Base-by-base conservation (phyloP, 176 grass and related monocot species). In the Elaeis guineensis region DNA sequence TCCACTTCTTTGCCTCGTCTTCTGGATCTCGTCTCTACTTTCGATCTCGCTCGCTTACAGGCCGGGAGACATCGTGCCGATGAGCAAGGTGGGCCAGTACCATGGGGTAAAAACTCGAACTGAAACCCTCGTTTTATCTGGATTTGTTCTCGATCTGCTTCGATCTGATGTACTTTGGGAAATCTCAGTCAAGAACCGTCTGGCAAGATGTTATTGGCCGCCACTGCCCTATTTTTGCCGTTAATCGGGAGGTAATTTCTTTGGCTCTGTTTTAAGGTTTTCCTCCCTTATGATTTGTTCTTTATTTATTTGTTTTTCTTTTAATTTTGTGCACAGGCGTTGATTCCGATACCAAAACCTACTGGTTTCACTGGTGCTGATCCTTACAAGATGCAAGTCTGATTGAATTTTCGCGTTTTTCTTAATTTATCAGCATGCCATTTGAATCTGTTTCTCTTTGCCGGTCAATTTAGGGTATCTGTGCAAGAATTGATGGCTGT, bases 321-420 rank as follows among this genome's bases (percentile, higher is more conserved):
- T 50, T 67, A n/a, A 49, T 55, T 16, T 44, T 44, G 35, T 44
- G 35, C 83, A 72, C 48, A 98, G 93, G 93, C 89, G 48, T 68
- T 92, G 82, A 92, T 98, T 78, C 87, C 93, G 51, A 98, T 98
- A 39, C 52, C 84, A 11, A 89, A 92, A 79, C 93, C 93, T 14
- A 90, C 81, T 1, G 93, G 87, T 51, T 98, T 80, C 64, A 98
- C 87, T 17, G 93, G 87, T 16, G 84, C 93, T 17, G 87, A 98
- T 98, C 84, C 93, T 2, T 98, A 98, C 64, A 98, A 98, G 67
- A 77, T 98, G 93, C 87, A 60, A 84, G 77, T 77, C 56, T 17
- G 11, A 58, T 65, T 28, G 17, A 14, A 19, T 6, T 23, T 65
- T 60, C 51, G 68, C 48, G 25, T 1, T 28, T 57, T 25, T 19